Percentiles rank a stretch among this genome's conserved stretches.
Conservation (phyloP, 2,329 filamentous ascomycete species). For the Venturia nashicola region DNA sequence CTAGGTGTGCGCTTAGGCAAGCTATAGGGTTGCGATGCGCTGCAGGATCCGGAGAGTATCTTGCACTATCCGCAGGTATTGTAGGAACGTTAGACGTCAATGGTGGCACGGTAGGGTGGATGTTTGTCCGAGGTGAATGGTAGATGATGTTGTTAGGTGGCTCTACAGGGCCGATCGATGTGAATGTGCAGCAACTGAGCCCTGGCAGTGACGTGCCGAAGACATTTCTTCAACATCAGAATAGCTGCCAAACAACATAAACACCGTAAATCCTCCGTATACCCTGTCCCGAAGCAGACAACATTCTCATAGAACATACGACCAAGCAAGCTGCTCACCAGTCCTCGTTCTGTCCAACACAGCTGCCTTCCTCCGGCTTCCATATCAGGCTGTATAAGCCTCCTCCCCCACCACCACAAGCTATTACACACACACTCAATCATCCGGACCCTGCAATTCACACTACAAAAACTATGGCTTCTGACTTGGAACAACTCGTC, state of each 20-base stretch:
- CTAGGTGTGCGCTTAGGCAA: background rate
- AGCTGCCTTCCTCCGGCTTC: background rate
- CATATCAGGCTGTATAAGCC: background rate
- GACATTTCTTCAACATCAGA: too few species aligned
- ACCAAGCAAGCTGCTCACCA: background rate
- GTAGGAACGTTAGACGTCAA: background rate
- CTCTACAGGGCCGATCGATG: too few species aligned
- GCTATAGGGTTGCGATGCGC: background rate
- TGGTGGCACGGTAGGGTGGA: background rate
- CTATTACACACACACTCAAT: background rate
- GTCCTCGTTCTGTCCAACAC: background rate
- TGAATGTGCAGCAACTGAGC: too few species aligned
- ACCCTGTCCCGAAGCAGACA: background rate
- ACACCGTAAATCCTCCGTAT: too few species aligned
- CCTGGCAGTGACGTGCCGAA: too few species aligned
- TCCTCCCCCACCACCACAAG: background rate
- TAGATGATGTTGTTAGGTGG: background rate
- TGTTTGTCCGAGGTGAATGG: background rate
- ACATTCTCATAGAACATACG: background rate
- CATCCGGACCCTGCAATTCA: background rate
- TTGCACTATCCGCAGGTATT: background rate
- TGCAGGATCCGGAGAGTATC: background rate
- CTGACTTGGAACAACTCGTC: constrained; percentile 48
- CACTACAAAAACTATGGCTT: constrained; percentile 26
- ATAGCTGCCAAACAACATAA: too few species aligned